A percentile compares a stretch with the other conserved stretches of the same genome.
Conservation (phyloP, 257 asterid genomes). For the Capsicum baccatum region DNA sequence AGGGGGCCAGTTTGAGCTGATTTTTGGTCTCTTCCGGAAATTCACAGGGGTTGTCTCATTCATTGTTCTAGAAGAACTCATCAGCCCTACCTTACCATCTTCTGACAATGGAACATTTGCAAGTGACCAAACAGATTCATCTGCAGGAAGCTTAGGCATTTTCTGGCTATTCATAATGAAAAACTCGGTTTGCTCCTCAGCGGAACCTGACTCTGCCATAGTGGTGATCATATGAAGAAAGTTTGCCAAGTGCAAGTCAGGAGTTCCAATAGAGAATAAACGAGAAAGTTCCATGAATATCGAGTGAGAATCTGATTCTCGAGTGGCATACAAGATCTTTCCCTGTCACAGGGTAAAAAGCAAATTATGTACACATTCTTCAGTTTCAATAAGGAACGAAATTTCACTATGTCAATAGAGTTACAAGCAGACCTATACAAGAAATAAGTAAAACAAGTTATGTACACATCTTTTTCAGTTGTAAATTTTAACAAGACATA, state of each 20-base stretch:
- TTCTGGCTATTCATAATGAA: constrained; percentile 83
- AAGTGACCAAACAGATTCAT: constrained; percentile 74
- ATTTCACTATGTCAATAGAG: background rate
- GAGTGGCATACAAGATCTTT: constrained; percentile 62
- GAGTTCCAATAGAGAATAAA: constrained; percentile 57
- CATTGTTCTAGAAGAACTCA: constrained; percentile 13
- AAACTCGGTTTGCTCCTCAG: constrained; percentile 75
- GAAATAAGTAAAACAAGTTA: background rate
- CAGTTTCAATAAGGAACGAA: background rate
- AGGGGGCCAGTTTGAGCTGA: constrained; percentile 74
- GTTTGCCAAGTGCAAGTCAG: constrained; percentile 80
- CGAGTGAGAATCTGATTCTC: constrained; percentile 67
- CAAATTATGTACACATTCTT: background rate
- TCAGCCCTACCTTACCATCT: constrained; percentile 32
- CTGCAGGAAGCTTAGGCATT: constrained; percentile 66
- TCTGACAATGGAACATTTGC: constrained; percentile 40
- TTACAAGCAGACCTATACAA: background rate
- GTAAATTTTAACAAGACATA: background rate
- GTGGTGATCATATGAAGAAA: constrained; percentile 85
- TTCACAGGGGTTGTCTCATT: constrained; percentile 43
- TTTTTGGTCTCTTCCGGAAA: constrained; percentile 40
- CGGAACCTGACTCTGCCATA: constrained; percentile 82
- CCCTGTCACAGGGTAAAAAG: constrained; percentile 50
- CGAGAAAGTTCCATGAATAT: constrained; percentile 74
- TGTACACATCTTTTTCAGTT: background rate